A percentile compares a stretch with the other conserved stretches of the same genome.
Evolutionary conservation across 1,139 yeast species (phyloP).

Genomic region (Yamadazyma sp.): DNA sequence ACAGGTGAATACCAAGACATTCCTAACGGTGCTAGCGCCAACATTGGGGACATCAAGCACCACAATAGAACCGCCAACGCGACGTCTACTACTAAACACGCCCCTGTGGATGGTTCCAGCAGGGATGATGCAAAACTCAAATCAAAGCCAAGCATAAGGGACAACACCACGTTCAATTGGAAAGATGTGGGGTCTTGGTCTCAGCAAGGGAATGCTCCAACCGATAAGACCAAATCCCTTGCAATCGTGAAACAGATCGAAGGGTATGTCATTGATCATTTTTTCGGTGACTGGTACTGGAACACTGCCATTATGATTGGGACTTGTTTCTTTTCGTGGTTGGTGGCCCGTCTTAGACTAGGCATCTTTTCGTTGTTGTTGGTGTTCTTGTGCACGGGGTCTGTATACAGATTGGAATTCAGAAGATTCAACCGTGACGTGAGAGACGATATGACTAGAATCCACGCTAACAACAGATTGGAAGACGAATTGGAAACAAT

Average conservation of each 20-base stretch:
- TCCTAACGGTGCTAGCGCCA: constrained; percentile 19
- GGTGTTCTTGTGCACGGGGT: constrained; percentile 59
- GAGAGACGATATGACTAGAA: constrained; percentile 71
- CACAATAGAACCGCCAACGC: constrained; percentile 24
- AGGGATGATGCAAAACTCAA: constrained; percentile 9
- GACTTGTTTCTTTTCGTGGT: constrained; percentile 73
- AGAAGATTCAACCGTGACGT: constrained; percentile 71
- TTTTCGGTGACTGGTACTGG: constrained; percentile 72
- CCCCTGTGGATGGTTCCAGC: constrained; percentile 29
- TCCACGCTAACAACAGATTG: constrained; percentile 57
- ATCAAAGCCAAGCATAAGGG: constrained; percentile 26
- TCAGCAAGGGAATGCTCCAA: constrained; percentile 16
- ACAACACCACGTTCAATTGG: constrained; percentile 42
- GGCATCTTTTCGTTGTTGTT: constrained; percentile 59
- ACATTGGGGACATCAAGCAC: constrained; percentile 33
- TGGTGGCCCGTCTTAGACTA: constrained; percentile 53
- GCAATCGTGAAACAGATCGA: constrained; percentile 37
- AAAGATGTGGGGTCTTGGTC: constrained; percentile 42
- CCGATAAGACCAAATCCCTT: constrained; percentile 30
- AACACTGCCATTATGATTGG: constrained; percentile 64
- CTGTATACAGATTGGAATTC: constrained; percentile 69
- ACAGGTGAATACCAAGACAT: no score
- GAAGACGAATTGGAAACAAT: constrained; percentile 68
- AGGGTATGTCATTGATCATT: constrained; percentile 65
- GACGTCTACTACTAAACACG: constrained; percentile 6